A percentile compares a stretch with the other conserved stretches of the same genome.
phyloP scores from a whole-genome alignment of 768 basidiomycete species.

The Leccinum arenicola region DNA sequence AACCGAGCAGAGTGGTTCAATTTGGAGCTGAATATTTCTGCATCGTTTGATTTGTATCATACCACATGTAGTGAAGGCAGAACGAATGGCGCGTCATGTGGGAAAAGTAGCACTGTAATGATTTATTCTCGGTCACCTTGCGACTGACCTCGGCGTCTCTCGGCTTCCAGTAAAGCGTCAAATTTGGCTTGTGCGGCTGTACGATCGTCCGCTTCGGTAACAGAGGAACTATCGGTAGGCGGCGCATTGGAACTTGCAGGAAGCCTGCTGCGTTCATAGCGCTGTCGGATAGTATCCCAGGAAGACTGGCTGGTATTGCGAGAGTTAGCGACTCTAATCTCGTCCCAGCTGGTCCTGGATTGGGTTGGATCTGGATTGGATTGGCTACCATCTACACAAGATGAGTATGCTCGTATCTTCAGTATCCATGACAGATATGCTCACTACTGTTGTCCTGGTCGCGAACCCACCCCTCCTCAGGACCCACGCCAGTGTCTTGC shows the following conservation, averaged over 20 bases:
- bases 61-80: conserved; percentile 1
- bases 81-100: not conserved
- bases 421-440: not conserved
- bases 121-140: conserved; percentile 13
- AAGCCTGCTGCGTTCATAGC: conserved; percentile 40
- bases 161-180: conserved; percentile 57
- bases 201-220: conserved; percentile 32
- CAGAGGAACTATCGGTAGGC: conserved; percentile 3
- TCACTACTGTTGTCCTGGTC: conserved; percentile 14
- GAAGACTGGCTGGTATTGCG: conserved; percentile 45
- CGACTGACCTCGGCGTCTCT: conserved; percentile 40
- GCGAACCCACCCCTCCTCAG: conserved; percentile 19
- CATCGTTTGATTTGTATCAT: conserved; percentile 6
- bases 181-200: conserved; percentile 52
- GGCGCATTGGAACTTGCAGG: conserved; percentile 9
- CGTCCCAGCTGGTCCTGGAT: conserved; percentile 54
- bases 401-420: not conserved
- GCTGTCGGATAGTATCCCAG: conserved; percentile 69
- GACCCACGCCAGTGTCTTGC: conserved; percentile 4
- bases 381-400: conserved; percentile 1
- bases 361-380: conserved; percentile 8
- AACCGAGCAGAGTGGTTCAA: conserved; percentile 2
- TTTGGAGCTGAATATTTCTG: conserved; percentile 12
- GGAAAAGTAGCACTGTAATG: not conserved
- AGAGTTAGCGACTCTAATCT: conserved; percentile 57